These are phyloP conservation scores for Trichoderma guizhouense DNA, from an alignment of 2,329 filamentous ascomycete genomes.

Conservation along the genomic window DNA sequence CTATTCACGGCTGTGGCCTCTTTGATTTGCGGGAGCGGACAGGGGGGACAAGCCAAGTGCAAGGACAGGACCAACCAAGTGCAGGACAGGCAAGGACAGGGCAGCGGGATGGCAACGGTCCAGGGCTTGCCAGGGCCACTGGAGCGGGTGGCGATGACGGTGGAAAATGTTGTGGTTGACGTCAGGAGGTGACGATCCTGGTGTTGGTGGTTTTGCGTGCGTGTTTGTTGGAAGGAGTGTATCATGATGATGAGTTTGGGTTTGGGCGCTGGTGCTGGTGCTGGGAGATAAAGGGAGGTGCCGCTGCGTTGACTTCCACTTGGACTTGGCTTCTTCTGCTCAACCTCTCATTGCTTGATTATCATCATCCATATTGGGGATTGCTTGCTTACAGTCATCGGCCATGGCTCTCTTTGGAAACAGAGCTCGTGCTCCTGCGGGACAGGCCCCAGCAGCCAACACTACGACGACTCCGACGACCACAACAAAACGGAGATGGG, in stretches of 20 bases:
- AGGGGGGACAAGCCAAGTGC: not conserved
- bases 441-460: not conserved
- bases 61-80: not conserved
- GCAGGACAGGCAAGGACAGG: not conserved
- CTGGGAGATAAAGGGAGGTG: not conserved
- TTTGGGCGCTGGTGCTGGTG: not conserved
- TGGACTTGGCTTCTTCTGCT: not conserved
- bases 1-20: not conserved
- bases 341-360: not conserved
- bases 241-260: not conserved
- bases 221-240: not conserved
- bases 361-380: not conserved
- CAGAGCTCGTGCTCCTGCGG: not conserved
- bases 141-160: slow-evolving; percentile 2
- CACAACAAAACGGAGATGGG: not conserved
- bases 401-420: slow-evolving; percentile 14
- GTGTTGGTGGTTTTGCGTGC: not conserved
- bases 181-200: slow-evolving; percentile 5
- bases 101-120: not conserved
- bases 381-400: not conserved
- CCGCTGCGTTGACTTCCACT: not conserved
- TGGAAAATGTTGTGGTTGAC: not conserved
- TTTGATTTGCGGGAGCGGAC: slow-evolving; percentile 3
- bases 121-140: not conserved
- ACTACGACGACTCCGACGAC: not conserved